Evolutionary conservation across 139 green algal species (phyloP).

Genomic region (Deuterostichococcus epilithicus): DNA sequence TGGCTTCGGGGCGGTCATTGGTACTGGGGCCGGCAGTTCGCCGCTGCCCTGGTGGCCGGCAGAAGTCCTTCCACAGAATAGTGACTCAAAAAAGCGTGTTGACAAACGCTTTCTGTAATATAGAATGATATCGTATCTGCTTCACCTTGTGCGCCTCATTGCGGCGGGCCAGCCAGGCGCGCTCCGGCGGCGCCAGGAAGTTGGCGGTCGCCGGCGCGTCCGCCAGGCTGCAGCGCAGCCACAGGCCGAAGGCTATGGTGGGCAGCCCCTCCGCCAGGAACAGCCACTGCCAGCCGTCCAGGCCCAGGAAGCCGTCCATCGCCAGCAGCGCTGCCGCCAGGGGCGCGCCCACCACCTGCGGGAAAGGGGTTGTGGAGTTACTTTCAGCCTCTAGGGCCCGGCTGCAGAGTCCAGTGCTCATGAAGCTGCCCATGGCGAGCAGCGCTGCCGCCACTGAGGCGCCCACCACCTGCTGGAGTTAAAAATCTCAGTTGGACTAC

Average conservation of each 20-base stretch:
- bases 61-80: no score
- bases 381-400: neutral
- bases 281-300: constrained; percentile 79
- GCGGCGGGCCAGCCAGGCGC: constrained; percentile 15
- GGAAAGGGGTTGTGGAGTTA: neutral
- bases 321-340: constrained; percentile 2
- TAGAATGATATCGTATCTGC: neutral
- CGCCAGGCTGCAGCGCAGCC: constrained; percentile 23
- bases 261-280: constrained; percentile 46
- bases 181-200: constrained; percentile 48
- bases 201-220: constrained; percentile 25
- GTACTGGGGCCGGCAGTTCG: no score
- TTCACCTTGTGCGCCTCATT: neutral
- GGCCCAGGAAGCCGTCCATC: constrained; percentile 18
- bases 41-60: no score
- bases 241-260: constrained; percentile 31
- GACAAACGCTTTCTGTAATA: no score
- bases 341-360: neutral
- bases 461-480: constrained; percentile 39
- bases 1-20: no score
- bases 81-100: no score
- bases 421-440: no score
- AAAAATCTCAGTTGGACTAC: neutral
- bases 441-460: constrained; percentile 62
- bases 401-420: no score